These are phyloP conservation scores for Chrysanthemum seticuspe DNA, from an alignment of 129 eudicot species.

Conservation along the genomic window DNA sequence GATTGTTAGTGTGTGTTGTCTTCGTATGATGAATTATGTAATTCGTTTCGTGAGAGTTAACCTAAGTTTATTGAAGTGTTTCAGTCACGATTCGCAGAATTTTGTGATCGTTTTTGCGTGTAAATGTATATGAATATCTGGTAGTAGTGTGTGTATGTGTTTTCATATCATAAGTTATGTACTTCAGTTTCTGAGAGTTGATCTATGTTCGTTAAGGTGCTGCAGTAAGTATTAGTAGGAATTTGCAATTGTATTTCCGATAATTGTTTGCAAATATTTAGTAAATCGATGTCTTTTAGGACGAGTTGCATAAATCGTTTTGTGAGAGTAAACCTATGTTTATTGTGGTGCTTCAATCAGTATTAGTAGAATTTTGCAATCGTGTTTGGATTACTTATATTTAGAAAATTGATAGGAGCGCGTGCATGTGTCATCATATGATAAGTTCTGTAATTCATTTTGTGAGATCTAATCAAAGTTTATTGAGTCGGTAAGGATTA, in stretches of 20 bases:
- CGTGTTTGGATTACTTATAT: too few relatives aligned
- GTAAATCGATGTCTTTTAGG: neutral
- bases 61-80: neutral
- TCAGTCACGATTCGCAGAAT: too few relatives aligned
- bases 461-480: too few relatives aligned
- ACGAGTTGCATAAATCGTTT: neutral
- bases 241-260: neutral
- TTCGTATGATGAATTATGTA: too few relatives aligned
- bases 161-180: neutral
- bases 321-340: too few relatives aligned
- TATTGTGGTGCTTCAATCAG: too few relatives aligned
- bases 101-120: too few relatives aligned
- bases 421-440: neutral
- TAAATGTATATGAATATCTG: neutral
- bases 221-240: slow-evolving; percentile 1
- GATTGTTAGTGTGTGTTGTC: neutral
- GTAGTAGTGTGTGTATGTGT: neutral
- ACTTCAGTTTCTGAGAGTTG: neutral
- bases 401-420: too few relatives aligned
- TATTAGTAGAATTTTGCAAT: neutral
- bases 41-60: neutral
- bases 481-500: slow-evolving; percentile 5
- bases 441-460: too few relatives aligned
- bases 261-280: neutral
- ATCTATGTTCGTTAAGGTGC: neutral